Evolutionary conservation across 2,329 filamentous ascomycete species (phyloP), one percentile per base, ranked within the genome.

Genomic region (Leptodontidium sp.): DNA sequence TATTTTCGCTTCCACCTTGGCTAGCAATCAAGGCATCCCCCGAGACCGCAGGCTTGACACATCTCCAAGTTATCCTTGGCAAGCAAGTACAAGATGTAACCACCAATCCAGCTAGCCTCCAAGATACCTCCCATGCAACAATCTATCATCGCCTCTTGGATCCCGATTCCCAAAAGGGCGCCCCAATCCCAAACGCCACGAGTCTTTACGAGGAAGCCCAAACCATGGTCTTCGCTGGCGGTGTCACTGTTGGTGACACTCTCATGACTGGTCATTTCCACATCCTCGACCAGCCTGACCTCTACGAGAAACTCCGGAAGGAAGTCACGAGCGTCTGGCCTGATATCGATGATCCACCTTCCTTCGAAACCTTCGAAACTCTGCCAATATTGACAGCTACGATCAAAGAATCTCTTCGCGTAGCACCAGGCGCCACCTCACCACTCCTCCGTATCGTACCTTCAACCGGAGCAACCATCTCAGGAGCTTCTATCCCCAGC

Each of bases 401-500:
- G 61, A 85, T 94, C 75, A 91, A 94, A 76, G 92, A 95, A 79
- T 87, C 90, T 4, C 92, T 94, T 81, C 87, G 91, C n/a, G 78
- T 93, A 73, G 90, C 93, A 76, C 92, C 92, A 0, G 90, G 91
- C 0, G 86, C 90, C 0, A 91, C 91, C 0, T 82, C 93, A 7
- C 88, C 90, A 0, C 83, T 94, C 59, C 91, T 94, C 79, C 87
- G 93, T 68, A 83, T 94, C 61, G 90, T 92, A 0, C 92, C 92
- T 0, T 79, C 82, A 0, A 83, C 85, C 26, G 91, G 91, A 21
- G 83, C 85, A 47, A 86, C 88, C 49, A 89, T 93, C 61, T 84
- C 84, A 1, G 89, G 89, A 1, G 78, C 83, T 14, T 84, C 84
- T 61, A 84, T 94, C 52, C 86, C 86, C 2, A 90, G 87, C 2